phyloP scores from a whole-genome alignment of 768 basidiomycete genomes.

The Hypsizygus marmoreus region DNA sequence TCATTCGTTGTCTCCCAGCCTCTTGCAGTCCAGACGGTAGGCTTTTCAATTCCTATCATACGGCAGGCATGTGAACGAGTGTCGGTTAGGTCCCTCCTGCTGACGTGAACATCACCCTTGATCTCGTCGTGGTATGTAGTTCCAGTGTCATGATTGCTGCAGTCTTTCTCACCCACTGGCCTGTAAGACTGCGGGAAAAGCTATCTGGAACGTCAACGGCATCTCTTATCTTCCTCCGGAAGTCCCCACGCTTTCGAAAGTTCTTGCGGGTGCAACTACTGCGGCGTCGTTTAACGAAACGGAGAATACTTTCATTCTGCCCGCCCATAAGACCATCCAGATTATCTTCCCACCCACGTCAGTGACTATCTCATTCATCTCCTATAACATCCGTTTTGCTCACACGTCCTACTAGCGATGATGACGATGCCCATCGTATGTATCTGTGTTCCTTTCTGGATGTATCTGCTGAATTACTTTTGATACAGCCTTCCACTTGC shows the following conservation, averaged over 20 bases:
- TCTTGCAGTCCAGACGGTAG: conserved; percentile 3
- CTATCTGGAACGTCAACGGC: conserved; percentile 35
- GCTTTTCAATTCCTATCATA: neutral
- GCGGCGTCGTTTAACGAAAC: conserved; percentile 30
- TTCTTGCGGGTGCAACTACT: conserved; percentile 33
- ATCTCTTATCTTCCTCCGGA: conserved; percentile 31
- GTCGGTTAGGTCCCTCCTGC: conserved; percentile 20
- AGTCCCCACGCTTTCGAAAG: conserved; percentile 30
- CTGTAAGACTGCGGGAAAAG: conserved; percentile 20
- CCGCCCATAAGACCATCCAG: conserved; percentile 38
- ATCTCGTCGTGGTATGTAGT: conserved; percentile 22
- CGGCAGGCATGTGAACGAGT: neutral
- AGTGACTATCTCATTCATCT: neutral
- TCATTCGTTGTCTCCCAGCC: neutral
- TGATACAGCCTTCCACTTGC: conserved; percentile 31
- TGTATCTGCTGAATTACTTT: neutral
- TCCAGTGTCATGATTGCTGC: neutral
- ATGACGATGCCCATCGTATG: conserved; percentile 31
- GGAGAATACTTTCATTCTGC: conserved; percentile 42
- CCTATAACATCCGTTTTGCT: neutral
- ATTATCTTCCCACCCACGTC: conserved; percentile 33
- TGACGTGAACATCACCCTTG: conserved; percentile 27
- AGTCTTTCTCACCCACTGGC: neutral
- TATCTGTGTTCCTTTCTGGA: neutral
- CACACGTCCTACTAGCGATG: conserved; percentile 15